Evolutionary conservation across 169 alveolate species (phyloP).

Genomic region (Plasmodium chabaudi): DNA sequence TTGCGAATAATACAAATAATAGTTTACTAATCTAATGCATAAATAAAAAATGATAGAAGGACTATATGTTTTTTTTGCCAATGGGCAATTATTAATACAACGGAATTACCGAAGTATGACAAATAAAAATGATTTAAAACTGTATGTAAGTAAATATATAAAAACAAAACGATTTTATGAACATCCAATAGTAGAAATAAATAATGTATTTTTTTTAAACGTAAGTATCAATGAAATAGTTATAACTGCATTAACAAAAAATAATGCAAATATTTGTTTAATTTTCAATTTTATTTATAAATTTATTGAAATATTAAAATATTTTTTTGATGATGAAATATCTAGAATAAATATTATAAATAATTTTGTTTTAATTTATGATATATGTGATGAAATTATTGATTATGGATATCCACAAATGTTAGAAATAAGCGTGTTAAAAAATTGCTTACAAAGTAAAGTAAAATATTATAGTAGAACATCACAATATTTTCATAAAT

Average conservation of each 20-base stretch:
- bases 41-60: constrained; percentile 56
- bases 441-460: constrained; percentile 83
- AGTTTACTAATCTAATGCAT: background rate
- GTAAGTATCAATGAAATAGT: constrained; percentile 57
- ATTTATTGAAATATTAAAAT: constrained; percentile 73
- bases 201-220: constrained; percentile 60
- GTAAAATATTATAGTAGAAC: constrained; percentile 62
- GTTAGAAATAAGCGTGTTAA: constrained; percentile 93
- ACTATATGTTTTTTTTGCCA: constrained; percentile 36
- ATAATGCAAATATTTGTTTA: constrained; percentile 47
- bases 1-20: too few species aligned
- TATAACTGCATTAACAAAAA: constrained; percentile 60
- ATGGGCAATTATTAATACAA: constrained; percentile 61
- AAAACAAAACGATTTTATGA: constrained; percentile 67
- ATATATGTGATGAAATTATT: constrained; percentile 95
- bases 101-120: constrained; percentile 42
- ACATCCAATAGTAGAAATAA: constrained; percentile 62
- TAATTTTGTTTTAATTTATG: constrained; percentile 97
- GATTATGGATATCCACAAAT: constrained; percentile 98
- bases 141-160: constrained; percentile 44
- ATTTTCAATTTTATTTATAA: constrained; percentile 63
- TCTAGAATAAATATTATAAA: constrained; percentile 87
- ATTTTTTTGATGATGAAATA: constrained; percentile 44
- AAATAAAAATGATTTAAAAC: constrained; percentile 23
- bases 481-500: constrained; percentile 36